phyloP scores from a whole-genome alignment of 345 rosid species.

The Populus nigra region DNA sequence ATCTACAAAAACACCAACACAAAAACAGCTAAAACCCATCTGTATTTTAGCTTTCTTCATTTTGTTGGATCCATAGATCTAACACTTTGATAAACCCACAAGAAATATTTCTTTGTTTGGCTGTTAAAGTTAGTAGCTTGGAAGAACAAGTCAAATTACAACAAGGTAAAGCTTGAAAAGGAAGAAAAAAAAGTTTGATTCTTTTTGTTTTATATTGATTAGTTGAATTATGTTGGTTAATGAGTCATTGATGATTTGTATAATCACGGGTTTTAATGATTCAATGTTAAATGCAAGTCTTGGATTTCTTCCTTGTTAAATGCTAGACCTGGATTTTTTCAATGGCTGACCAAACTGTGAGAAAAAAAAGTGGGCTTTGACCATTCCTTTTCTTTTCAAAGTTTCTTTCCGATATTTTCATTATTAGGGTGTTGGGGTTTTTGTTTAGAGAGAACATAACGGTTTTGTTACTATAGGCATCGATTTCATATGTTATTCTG shows the following conservation, averaged over 20 bases:
- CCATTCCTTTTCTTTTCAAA: constrained; percentile 19
- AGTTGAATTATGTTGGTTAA: constrained; percentile 19
- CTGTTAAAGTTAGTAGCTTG: constrained; percentile 15
- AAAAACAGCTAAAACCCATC: neutral
- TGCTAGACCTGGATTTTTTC: constrained; percentile 28
- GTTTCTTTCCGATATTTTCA: constrained; percentile 13
- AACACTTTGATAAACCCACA: constrained; percentile 42
- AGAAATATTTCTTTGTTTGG: constrained; percentile 35
- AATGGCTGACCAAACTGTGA: constrained; percentile 17
- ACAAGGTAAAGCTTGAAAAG: constrained; percentile 31
- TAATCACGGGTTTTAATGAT: neutral
- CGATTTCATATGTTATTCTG: constrained; percentile 14
- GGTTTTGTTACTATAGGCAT: constrained; percentile 6
- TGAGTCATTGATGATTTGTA: constrained; percentile 13
- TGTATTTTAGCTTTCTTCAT: constrained; percentile 7
- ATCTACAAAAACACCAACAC: neutral
- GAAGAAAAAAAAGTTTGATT: neutral
- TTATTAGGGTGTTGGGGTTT: constrained; percentile 16
- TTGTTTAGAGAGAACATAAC: constrained; percentile 8
- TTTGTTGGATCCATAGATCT: neutral
- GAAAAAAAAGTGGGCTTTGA: constrained; percentile 29
- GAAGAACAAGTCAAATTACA: constrained; percentile 16
- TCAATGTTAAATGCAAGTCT: constrained; percentile 34
- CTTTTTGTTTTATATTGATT: neutral
- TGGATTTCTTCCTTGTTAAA: constrained; percentile 26